Evolutionary conservation across 108 stramenopile genomes (phyloP).

Genomic region (Nitzschia inconspicua): DNA sequence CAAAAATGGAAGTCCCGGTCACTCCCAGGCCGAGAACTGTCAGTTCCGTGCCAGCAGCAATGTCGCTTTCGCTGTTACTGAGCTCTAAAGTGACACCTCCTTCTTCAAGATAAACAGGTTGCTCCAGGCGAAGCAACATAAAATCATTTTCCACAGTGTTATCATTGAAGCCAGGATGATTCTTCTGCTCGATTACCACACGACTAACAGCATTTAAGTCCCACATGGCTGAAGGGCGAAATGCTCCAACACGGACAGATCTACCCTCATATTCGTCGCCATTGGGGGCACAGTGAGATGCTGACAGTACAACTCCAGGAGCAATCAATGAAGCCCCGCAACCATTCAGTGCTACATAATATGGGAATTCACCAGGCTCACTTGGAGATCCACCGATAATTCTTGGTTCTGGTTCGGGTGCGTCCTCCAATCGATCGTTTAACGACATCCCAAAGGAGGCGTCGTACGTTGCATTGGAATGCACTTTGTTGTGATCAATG

Average conservation of each 20-base stretch:
- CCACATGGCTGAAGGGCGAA: not conserved
- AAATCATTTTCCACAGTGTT: slow-evolving; percentile 33
- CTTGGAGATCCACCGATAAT: not conserved
- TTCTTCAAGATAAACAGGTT: slow-evolving; percentile 17
- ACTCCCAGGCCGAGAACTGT: slow-evolving; percentile 58
- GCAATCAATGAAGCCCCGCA: slow-evolving; percentile 2
- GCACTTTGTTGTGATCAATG: too few relatives aligned
- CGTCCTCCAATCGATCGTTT: too few relatives aligned
- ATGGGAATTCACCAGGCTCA: not conserved
- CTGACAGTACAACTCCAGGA: not conserved
- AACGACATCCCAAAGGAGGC: too few relatives aligned
- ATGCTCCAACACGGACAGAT: slow-evolving; percentile 1
- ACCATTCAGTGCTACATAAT: not conserved
- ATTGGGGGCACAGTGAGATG: slow-evolving; percentile 11
- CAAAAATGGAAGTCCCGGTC: too few relatives aligned
- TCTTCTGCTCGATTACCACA: not conserved
- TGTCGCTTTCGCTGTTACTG: slow-evolving; percentile 30
- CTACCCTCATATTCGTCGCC: not conserved
- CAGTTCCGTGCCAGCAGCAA: slow-evolving; percentile 19
- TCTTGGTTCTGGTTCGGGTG: not conserved
- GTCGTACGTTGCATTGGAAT: too few relatives aligned
- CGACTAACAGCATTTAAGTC: not conserved
- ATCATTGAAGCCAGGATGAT: slow-evolving; percentile 33
- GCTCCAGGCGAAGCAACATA: slow-evolving; percentile 16
- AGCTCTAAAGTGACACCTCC: slow-evolving; percentile 11